phyloP scores from a whole-genome alignment of 371 early-diverging fungal species.

The Lichtheimia ornata region DNA sequence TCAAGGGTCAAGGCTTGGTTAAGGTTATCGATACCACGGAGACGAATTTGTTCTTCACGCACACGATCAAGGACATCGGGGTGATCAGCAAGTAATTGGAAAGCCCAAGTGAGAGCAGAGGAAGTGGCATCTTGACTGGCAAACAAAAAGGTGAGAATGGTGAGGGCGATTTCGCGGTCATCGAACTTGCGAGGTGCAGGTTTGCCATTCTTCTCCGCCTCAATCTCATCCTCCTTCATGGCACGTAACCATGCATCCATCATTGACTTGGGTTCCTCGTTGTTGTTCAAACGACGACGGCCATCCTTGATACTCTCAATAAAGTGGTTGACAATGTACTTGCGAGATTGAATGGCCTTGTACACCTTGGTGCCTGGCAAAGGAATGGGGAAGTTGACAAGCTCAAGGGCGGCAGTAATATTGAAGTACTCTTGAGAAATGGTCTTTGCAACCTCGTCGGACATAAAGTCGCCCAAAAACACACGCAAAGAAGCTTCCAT shows the following conservation, averaged over 20 bases:
- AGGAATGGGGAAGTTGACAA: constrained; percentile 60
- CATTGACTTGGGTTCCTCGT: constrained; percentile 41
- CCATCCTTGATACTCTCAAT: constrained; percentile 43
- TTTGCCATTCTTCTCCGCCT: constrained; percentile 33
- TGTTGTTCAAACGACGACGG: constrained; percentile 42
- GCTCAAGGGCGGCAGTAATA: constrained; percentile 56
- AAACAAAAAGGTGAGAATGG: constrained; percentile 52
- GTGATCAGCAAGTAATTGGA: constrained; percentile 53
- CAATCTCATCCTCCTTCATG: constrained; percentile 39
- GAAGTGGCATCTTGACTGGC: constrained; percentile 58
- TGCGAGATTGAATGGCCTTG: constrained; percentile 53
- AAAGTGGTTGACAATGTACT: constrained; percentile 53
- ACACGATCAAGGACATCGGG: constrained; percentile 48
- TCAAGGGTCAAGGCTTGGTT: constrained; percentile 35
- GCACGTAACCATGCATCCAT: constrained; percentile 54
- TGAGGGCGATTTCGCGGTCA: constrained; percentile 51
- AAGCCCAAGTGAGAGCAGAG: constrained; percentile 55
- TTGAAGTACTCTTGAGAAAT: constrained; percentile 54
- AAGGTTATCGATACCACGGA: constrained; percentile 32
- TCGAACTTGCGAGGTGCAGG: constrained; percentile 47
- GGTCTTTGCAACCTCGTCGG: constrained; percentile 39
- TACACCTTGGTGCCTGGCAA: constrained; percentile 59
- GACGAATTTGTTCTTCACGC: constrained; percentile 38
- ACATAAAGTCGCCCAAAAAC: constrained; percentile 52
- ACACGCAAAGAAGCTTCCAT: constrained; percentile 56